Evolutionary conservation across 352 stramenopile species (phyloP), one percentile per base, ranked within the genome.

Genomic region (Peronospora destructor): DNA sequence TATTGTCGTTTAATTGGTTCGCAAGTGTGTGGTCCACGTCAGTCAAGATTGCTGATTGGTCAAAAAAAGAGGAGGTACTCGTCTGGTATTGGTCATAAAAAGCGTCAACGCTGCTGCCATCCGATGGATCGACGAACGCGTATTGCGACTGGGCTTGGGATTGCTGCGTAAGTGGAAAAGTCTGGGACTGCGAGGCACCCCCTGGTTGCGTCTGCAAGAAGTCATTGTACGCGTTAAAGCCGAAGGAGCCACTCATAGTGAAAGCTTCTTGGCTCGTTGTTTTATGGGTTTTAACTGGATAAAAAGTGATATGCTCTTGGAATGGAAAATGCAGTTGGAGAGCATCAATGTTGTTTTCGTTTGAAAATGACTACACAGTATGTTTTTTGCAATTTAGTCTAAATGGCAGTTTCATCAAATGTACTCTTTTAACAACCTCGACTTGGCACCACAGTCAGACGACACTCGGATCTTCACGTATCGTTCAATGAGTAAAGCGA

Each of bases 71-170:
- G 48, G 43, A 13, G 6, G 17, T 35, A 34, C 39, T 41, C 34
- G 59, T 17, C 37, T 72, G 53, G 55, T 85, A 87, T 52, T 81
- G 76, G 65, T 85, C 75, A 59, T 80, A 87, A 54, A 86, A 84
- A 33, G 64, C 61, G 29, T 64, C 59, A 29, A 28, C 61, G 35
- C 17, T 40, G 34, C 49, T 46, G 66, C 63, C 56, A 68, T 71
- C 69, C 8, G 43, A 59, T 26, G 73, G 73, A 49, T 90, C 78
- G 45, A 86, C 76, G 59, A 90, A 90, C 33, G 73, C 61, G 56
- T 86, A 90, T 39, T 70, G 50, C 19, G 66, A 62, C 57, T 66
- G 71, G 45, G 71, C 79, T 23, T 60, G 70, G 41, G 70, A 80
- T 23, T 61, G 63, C 53, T 68, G 72, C 56, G 45, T 78, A 53